A percentile compares a stretch with the other conserved stretches of the same genome.
Conservation (phyloP, 2,329 filamentous ascomycete genomes). For the Ambrosiella cleistominuta region DNA sequence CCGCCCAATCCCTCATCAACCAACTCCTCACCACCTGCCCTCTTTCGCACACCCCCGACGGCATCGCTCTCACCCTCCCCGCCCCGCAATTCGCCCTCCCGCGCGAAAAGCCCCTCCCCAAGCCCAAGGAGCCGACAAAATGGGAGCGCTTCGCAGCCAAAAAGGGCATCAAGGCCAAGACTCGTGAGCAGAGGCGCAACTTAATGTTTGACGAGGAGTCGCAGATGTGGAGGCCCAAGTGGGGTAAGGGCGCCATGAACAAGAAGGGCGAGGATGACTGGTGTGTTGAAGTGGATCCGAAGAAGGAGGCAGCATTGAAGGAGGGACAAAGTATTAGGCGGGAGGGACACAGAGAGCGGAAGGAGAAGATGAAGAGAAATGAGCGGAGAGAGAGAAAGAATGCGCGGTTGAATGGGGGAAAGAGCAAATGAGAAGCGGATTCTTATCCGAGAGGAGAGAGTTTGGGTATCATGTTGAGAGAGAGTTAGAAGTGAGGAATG, state of each 20-base stretch:
- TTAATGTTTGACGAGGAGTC: conserved; percentile 68
- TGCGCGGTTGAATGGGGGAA: conserved; percentile 27
- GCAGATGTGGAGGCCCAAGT: conserved; percentile 82
- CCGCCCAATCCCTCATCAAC: conserved; percentile 82
- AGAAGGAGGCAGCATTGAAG: conserved; percentile 46
- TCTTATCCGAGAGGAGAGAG: neutral
- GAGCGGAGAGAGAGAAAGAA: conserved; percentile 54
- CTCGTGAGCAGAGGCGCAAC: conserved; percentile 55
- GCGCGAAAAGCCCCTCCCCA: conserved; percentile 80
- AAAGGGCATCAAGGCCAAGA: conserved; percentile 90
- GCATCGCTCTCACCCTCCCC: conserved; percentile 69
- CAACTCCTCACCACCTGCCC: conserved; percentile 82
- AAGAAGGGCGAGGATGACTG: conserved; percentile 70
- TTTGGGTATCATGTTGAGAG: neutral
- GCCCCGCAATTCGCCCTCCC: conserved; percentile 52
- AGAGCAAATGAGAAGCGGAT: conserved; percentile 11
- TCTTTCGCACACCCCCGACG: conserved; percentile 47
- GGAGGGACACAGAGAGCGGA: conserved; percentile 44
- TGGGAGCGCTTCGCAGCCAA: conserved; percentile 94
- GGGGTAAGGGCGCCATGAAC: conserved; percentile 85
- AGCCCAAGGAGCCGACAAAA: conserved; percentile 67
- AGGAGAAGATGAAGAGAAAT: conserved; percentile 54
- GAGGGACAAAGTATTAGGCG: conserved; percentile 43
- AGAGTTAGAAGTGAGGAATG: neutral
- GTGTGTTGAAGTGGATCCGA: conserved; percentile 80